Conservation (phyloP, 2,329 filamentous ascomycete species). For the Monilinia laxa region DNA sequence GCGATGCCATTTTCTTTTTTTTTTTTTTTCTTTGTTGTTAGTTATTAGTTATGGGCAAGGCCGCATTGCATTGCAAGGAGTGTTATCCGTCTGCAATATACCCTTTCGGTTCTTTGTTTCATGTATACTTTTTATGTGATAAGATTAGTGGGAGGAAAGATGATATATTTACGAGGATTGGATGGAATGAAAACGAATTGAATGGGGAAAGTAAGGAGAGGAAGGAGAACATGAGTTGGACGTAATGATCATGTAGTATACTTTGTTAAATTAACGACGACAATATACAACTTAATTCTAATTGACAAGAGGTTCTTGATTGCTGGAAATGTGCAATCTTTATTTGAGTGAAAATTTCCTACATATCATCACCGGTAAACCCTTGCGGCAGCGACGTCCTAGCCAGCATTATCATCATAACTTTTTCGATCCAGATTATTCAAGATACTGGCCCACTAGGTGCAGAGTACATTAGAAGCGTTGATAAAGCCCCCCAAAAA, state of each 20-base stretch:
- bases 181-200: background rate
- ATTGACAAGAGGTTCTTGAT: background rate
- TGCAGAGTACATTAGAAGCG: background rate
- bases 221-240: constrained; percentile 26
- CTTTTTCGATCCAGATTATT: background rate
- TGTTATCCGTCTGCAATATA: constrained; percentile 14
- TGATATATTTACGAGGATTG: constrained; percentile 12
- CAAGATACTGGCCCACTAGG: background rate
- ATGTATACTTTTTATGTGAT: constrained; percentile 4
- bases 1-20: background rate
- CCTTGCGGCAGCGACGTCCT: too few species aligned
- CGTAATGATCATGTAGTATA: constrained; percentile 16
- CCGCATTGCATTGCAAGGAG: constrained; percentile 20
- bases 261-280: constrained; percentile 9
- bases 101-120: constrained; percentile 13
- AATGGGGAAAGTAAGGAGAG: background rate
- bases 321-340: background rate
- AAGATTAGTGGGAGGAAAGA: background rate
- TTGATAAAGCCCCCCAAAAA: background rate
- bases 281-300: background rate
- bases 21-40: background rate
- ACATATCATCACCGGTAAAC: too few species aligned
- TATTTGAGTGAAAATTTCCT: background rate
- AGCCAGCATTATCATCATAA: too few species aligned
- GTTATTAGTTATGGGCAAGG: constrained; percentile 12